Evolutionary conservation across 2,329 filamentous ascomycete species (phyloP), one percentile per base, ranked within the genome.

Genomic region (Metarhizium album): DNA sequence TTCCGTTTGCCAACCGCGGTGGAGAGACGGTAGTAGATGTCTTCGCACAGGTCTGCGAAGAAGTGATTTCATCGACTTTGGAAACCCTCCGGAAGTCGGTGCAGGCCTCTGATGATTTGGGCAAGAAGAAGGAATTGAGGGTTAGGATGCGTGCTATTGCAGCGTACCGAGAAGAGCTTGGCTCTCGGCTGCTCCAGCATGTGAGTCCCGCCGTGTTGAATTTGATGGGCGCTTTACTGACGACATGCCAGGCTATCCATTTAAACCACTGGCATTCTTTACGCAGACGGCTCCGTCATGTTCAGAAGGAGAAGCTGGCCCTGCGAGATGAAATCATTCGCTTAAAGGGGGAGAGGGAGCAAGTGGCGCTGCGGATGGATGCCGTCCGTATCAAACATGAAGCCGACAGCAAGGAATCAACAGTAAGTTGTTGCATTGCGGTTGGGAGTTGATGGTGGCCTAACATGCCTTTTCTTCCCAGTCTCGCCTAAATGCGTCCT

Each of bases 11-110:
- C 0, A 76, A 74, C 56, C 71, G 74, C 16, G 65, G 68, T 22
- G 78, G 78, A 45, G 80, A 83, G 56, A 85, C 80, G 46, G 72
- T 77, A 0, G 69, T 84, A 2, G 82, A 85, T 56, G 80, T 84
- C 1, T 69, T 85, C 37, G 70, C 75, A 5, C 75, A 82, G 55
- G 71, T 83, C 14, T 84, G 78, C 59, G 74, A 80, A 33, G 80
- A 84, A 58, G 71, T 83, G 31, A 69, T 83, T 20, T 71, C 70
- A n/a, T 65, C 70, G 2, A 74, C 70, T 14, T 60, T 83, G 31
- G 66, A 67, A 1, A 72, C 72, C 46, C 62, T 82, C 2, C 66
- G 73, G 42, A 70, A 75, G 31, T 65, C 70, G 9, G 47, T 59
- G 4, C 50, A 52, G 0, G 61, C 58, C 3, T 71, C 70, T 1